Evolutionary conservation across 257 asterid genomes (phyloP), one percentile per base, ranked within the genome.

Genomic region (Solanum lignicaule): DNA sequence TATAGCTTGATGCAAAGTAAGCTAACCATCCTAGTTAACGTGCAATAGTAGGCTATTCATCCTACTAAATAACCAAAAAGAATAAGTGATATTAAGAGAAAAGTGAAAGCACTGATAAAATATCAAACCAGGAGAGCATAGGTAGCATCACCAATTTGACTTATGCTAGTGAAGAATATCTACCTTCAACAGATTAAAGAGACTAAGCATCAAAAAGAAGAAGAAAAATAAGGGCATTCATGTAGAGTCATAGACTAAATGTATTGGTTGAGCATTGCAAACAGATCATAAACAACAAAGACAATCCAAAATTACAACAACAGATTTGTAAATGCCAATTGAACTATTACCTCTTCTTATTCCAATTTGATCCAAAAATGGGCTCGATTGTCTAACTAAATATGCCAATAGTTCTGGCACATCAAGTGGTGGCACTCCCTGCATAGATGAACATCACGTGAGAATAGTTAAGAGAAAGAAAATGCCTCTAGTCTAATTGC

Each of bases 341-440:
- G 87, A 71, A 65, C 69, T 86, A 69, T 87, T 91, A 96, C 99
- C 98, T 94, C 87, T 93, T 89, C 90, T 91, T 87, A 97, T 94
- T 88, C 99, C 99, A 72, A 97, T 91, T 85, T 97, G 99, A 91
- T 96, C 99, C 89, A 97, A 93, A 86, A 96, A 90, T 65, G 98
- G 98, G 89, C 97, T 94, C 90, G 99, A 96, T 90, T 95, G 99
- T 93, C 98, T 95, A 89, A 97, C 98, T 43, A 97, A 92, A 90
- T 93, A 92, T 20, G 99, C 99, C 90, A 97, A 89, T 86, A 97
- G 91, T 90, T 97, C 99, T 31, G 99, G 94, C 69, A 94, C 95
- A 93, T 95, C 99, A 83, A 96, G 92, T 83, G 99, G 99, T 27
- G 95, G 99, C 83, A 96, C 97, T 87, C 95, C 99, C 99, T 97